Conservation (phyloP, 2,329 filamentous ascomycete species). For the Chlorencoelia australis region DNA sequence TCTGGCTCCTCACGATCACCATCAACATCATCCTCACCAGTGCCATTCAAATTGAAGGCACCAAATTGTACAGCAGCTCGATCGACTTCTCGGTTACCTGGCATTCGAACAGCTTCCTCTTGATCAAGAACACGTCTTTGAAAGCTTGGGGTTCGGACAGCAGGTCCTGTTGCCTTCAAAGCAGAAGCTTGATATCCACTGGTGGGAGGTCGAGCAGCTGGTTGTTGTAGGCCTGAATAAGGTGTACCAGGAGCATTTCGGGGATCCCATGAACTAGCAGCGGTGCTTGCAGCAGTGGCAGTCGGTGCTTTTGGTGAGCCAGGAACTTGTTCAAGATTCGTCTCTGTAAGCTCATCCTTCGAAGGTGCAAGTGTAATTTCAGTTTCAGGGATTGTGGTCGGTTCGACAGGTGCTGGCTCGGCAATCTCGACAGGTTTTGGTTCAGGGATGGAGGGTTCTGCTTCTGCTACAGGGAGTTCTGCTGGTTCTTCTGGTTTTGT, state of each 20-base stretch:
- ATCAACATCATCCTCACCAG: slow-evolving; percentile 74
- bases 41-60: slow-evolving; percentile 80
- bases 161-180: slow-evolving; percentile 58
- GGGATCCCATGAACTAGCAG: slow-evolving; percentile 76
- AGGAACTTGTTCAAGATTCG: slow-evolving; percentile 83
- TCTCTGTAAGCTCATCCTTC: slow-evolving; percentile 77
- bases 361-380: slow-evolving; percentile 54
- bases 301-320: slow-evolving; percentile 74
- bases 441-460: slow-evolving; percentile 34
- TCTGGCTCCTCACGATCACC: slow-evolving; percentile 92
- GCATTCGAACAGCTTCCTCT: slow-evolving; percentile 97
- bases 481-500: slow-evolving; percentile 36
- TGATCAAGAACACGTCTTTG: slow-evolving; percentile 85
- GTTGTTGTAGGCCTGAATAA: slow-evolving; percentile 50
- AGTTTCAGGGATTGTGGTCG: slow-evolving; percentile 15
- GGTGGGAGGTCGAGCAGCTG: slow-evolving; percentile 42
- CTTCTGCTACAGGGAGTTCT: slow-evolving; percentile 34
- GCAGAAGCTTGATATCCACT: slow-evolving; percentile 75
- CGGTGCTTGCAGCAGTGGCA: slow-evolving; percentile 78
- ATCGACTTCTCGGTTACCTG: slow-evolving; percentile 89
- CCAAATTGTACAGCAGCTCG: slow-evolving; percentile 92
- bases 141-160: slow-evolving; percentile 64
- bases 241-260: slow-evolving; percentile 53
- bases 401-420: slow-evolving; percentile 25
- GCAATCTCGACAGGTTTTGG: slow-evolving; percentile 23